A percentile compares a stretch with the other conserved stretches of the same genome.
phyloP scores from a whole-genome alignment of 2,329 filamentous ascomycete genomes.

The Lachnellula cervina region DNA sequence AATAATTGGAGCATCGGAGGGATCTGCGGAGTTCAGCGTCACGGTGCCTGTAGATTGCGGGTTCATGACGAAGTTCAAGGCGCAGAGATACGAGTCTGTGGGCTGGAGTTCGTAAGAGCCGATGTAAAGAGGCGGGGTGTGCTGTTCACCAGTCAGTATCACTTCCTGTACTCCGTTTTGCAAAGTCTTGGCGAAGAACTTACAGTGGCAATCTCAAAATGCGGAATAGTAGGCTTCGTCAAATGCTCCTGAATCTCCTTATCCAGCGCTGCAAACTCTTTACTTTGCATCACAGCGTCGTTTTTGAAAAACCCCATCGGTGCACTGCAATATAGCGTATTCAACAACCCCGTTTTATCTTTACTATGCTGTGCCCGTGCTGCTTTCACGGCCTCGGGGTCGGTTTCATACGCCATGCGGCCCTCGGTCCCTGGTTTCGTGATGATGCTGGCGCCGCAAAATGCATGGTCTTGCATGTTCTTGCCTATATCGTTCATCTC shows the following conservation, averaged over 20 bases:
- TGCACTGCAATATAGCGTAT: constrained; percentile 36
- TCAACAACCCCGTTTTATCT: constrained; percentile 37
- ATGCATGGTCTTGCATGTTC: constrained; percentile 46
- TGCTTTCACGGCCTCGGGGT: constrained; percentile 37
- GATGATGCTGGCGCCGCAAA: constrained; percentile 33
- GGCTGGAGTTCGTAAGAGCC: constrained; percentile 34
- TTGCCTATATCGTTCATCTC: constrained; percentile 61
- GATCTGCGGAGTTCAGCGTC: constrained; percentile 54
- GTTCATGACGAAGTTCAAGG: constrained; percentile 48
- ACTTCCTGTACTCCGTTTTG: no score
- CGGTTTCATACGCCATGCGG: constrained; percentile 42
- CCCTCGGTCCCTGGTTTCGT: constrained; percentile 39
- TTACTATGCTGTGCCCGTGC: constrained; percentile 45
- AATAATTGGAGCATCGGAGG: constrained; percentile 58
- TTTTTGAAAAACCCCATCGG: constrained; percentile 43
- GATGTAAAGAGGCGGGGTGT: constrained; percentile 26
- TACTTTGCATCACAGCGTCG: constrained; percentile 34
- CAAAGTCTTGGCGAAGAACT: constrained; percentile 33
- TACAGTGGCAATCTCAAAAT: constrained; percentile 50
- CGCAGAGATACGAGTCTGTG: constrained; percentile 38
- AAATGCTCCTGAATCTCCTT: constrained; percentile 40
- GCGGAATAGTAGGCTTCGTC: constrained; percentile 46
- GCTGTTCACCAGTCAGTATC: constrained; percentile 10
- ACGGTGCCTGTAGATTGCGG: constrained; percentile 57
- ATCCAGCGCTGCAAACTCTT: constrained; percentile 49